phyloP scores from a whole-genome alignment of 176 grass and related monocot species.

The Triticum turgidum region DNA sequence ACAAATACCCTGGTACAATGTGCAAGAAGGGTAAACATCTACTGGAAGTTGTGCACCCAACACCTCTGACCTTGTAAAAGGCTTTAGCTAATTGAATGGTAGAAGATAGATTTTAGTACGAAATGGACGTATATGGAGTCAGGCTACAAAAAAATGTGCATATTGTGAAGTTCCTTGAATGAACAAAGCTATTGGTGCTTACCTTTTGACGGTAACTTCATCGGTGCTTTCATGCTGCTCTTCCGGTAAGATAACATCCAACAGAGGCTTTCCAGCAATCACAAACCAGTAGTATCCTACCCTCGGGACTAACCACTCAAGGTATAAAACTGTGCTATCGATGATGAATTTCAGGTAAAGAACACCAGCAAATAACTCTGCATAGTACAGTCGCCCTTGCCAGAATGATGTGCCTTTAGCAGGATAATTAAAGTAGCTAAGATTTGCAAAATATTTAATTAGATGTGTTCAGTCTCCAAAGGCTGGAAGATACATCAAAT shows the following conservation, averaged over 20 bases:
- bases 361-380: slow-evolving; percentile 17
- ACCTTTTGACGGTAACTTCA: slow-evolving; percentile 33
- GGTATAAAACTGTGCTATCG: slow-evolving; percentile 28
- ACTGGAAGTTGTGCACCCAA: not conserved
- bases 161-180: not conserved
- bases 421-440: slow-evolving; percentile 29
- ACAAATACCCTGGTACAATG: slow-evolving; percentile 24
- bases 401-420: slow-evolving; percentile 10
- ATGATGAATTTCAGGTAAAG: slow-evolving; percentile 29
- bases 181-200: not conserved
- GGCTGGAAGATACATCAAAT: not conserved
- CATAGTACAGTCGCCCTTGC: slow-evolving; percentile 12
- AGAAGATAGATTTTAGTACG: not conserved
- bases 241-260: not conserved
- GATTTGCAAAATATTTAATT: slow-evolving; percentile 21
- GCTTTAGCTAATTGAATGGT: not conserved
- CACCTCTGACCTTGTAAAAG: not conserved
- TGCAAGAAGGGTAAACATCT: slow-evolving; percentile 12
- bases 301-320: slow-evolving; percentile 20
- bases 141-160: not conserved
- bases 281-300: not conserved
- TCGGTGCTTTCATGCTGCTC: not conserved
- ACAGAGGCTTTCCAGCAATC: not conserved
- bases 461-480: not conserved
- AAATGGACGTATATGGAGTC: not conserved